Evolutionary conservation across 2,329 filamentous ascomycete species (phyloP), one percentile per base, ranked within the genome.

Genomic region (Grosmannia serpens): DNA sequence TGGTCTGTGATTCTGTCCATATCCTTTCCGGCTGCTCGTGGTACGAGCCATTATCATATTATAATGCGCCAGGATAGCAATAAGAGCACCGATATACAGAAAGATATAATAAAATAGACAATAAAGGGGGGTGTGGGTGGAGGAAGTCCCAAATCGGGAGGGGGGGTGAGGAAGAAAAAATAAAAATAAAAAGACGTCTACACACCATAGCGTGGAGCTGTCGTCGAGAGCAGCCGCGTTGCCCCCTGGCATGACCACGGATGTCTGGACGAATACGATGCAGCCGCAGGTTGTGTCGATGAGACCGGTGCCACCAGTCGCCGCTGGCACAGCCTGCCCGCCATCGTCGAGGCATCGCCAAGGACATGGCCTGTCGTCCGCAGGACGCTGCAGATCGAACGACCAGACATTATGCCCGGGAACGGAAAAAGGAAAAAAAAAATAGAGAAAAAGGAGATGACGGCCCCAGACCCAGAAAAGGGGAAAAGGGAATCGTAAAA

Each of bases 301-400:
- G 22, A 27, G 24, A 20, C 31, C 4, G 1, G 8, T 15, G 31
- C 51, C 20, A 31, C 20, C n/a, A 31, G 51, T n/a, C 51, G 20
- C 11, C 4, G 31, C 22, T 20, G 29, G 31, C 51, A 38, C 51
- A 44, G 52, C 52, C 35, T 54, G n/a, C n/a, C 33, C 11, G 24
- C 17, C 49, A 31, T 51, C n/a, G 29, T 52, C 22, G 46, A 49
- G 27, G 29, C 44, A 27, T 41, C 46, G 22, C 47, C 55, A 24
- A 51, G 22, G 15, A 27, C 54, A 54, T 47, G 41, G 57, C 59
- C 50, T 13, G 58, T 35, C 26, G 58, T 22, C 53, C 55, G 53
- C 55, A 64, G 60, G 55, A 59, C 59, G 47, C 53, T 55, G 59
- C 61, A 57, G 59, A 64, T 60, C 59, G 61, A 61, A 56, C 55